These are phyloP conservation scores for Setomelanomma holmii DNA, from an alignment of 2,329 filamentous ascomycete species.

Conservation along the genomic window DNA sequence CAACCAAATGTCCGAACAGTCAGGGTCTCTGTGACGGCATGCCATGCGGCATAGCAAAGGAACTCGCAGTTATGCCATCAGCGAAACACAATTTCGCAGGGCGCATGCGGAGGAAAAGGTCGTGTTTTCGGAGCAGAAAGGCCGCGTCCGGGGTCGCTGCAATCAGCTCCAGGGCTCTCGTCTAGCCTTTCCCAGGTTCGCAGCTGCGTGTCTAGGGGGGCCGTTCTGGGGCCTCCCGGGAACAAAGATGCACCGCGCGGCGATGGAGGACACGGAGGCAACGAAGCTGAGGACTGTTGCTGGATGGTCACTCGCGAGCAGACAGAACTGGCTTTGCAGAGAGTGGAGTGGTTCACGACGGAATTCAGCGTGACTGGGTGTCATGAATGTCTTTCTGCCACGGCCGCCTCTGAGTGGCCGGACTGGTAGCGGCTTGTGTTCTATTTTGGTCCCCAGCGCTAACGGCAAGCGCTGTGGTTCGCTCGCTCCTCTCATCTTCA, in stretches of 20 bases:
- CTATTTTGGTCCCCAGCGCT: conserved; percentile 17
- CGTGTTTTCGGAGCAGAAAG: neutral
- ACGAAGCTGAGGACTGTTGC: neutral
- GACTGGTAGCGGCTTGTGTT: conserved; percentile 9
- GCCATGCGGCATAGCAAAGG: neutral
- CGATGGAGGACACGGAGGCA: neutral
- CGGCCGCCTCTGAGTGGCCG: conserved; percentile 18
- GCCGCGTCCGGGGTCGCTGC: conserved; percentile 2
- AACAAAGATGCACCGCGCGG: conserved; percentile 10
- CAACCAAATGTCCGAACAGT: neutral
- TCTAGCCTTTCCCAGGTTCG: conserved; percentile 21
- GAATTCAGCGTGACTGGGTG: neutral
- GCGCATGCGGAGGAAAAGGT: neutral
- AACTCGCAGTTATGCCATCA: neutral
- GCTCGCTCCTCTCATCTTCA: conserved; percentile 31
- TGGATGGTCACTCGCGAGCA: neutral
- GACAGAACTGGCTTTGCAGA: neutral
- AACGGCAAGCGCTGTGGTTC: conserved; percentile 19
- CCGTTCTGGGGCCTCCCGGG: conserved; percentile 12
- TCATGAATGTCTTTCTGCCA: no score
- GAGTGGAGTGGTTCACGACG: conserved; percentile 1
- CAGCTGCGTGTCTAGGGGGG: conserved; percentile 27
- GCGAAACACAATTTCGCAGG: neutral
- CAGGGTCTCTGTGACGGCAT: neutral
- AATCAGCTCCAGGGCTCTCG: conserved; percentile 10